Evolutionary conservation across 352 stramenopile genomes (phyloP), one percentile per base, ranked within the genome.

Genomic region (Phytophthora cajani): DNA sequence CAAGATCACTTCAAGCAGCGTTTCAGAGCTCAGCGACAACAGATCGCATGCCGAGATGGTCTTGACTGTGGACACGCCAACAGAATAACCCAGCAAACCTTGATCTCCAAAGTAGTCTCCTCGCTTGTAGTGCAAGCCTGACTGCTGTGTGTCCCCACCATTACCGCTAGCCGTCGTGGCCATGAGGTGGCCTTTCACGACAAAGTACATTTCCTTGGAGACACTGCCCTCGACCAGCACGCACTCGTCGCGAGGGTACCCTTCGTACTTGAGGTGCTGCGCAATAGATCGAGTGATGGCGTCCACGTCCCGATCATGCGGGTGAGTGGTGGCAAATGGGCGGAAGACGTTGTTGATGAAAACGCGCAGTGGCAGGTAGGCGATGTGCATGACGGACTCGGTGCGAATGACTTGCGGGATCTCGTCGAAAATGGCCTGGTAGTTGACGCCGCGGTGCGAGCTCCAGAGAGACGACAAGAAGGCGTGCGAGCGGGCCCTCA

Each of bases 131-230:
- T 65, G 52, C 61, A 50, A 32, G 14, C 33, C 46, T 0, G 68
- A 23, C 27, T 46, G 2, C 32, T 33, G 53, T 2, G 16, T 19
- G 14, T 11, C 17, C 10, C 27, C 38, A 58, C 47, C n/a, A 53
- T 9, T 19, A 8, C 71, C 62, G 32, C 30, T 69, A 17, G 8
- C 69, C 0, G 63, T 77, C 12, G 55, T 70, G 6, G 74, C 67
- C 0, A 85, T 56, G 0, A 93, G 66, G 21, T 81, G 30, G 1
- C 85, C 85, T 49, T 85, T 82, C 6, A 89, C 75, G 21, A 93
- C 82, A 52, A 93, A 92, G 68, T 87, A 93, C 82, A 92, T 89
- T 25, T 81, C 75, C 40, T 85, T 88, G 2, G 80, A 73, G 52
- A 92, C 85, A 21, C 73, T 88, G 1, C 85, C 85, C 72, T 93